Evolutionary conservation across 352 stramenopile genomes (phyloP), one percentile per base, ranked within the genome.

Genomic region (Elongisporangium prolatum): DNA sequence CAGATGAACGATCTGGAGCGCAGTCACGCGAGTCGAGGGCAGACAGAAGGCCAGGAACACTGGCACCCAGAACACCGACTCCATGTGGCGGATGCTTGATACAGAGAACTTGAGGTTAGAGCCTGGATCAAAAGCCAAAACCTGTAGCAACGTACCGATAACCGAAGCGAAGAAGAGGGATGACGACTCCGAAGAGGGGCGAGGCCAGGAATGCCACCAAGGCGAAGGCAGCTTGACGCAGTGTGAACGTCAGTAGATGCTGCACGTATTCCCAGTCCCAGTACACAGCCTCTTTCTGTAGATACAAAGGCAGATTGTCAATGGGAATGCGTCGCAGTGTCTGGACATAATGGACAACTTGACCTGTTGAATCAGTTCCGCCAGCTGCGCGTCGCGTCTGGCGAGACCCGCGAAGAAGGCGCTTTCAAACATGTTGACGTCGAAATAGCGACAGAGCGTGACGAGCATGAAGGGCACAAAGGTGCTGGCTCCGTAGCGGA

Each of bases 191-290:
- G 1, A 89, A 50, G 17, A 86, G 52, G 0, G 79, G 79, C 25
- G 75, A 80, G 6, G 79, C 68, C 9, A 84, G 17, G 34, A 84
- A 44, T 17, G 68, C 71, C 14, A 91, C 61, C 17, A 91, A 60
- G 0, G 75, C 81, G 38, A 91, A 89, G 21, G 58, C 65, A 6
- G 72, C 63, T 21, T 91, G 81, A 0, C 73, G 74, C 13, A 77
- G 56, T 28, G 68, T 69, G 21, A 83, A 77, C n/a, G 71, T 53
- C 48, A 76, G 50, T 4, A 81, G 51, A 54, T 91, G 81, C 25
- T 61, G 64, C 13, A 83, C 64, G 58, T 91, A 89, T 63, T 91
- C 81, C 78, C 69, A 78, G 54, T 91, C 81, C 81, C 78, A 91
- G 56, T 83, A 86, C 53, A 88, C 77, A 4, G 77, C 74, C 54